Evolutionary conservation across 805 yeast species (phyloP).

Genomic region (Phaffomyces thermotolerans): DNA sequence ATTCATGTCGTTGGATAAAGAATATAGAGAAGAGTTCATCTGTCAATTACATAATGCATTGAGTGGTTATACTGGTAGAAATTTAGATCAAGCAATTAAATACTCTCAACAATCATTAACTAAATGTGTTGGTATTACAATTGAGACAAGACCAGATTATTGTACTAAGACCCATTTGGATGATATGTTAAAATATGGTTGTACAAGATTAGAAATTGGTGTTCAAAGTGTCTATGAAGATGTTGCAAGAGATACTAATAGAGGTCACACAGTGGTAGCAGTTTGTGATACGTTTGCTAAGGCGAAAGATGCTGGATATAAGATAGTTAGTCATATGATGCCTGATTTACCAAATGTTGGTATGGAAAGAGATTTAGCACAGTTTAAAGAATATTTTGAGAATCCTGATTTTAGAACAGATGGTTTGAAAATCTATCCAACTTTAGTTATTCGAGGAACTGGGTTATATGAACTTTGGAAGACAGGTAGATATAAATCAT

Average conservation of each 20-base stretch:
- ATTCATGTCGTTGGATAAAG: constrained; percentile 88
- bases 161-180: constrained; percentile 93
- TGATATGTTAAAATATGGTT: constrained; percentile 94
- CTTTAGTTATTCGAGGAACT: constrained; percentile 94
- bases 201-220: constrained; percentile 94
- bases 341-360: constrained; percentile 98
- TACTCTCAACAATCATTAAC: constrained; percentile 92
- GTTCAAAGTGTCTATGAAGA: constrained; percentile 97
- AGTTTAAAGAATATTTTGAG: constrained; percentile 92
- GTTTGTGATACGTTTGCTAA: constrained; percentile 93
- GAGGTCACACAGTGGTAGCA: constrained; percentile 95
- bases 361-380: constrained; percentile 95
- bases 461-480: constrained; percentile 97
- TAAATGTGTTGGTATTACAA: constrained; percentile 97
- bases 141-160: constrained; percentile 97
- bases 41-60: constrained; percentile 89
- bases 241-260: constrained; percentile 95
- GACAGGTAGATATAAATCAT: constrained; percentile 87
- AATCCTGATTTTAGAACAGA: constrained; percentile 96
- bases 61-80: constrained; percentile 82
- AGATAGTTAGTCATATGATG: constrained; percentile 98
- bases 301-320: constrained; percentile 98
- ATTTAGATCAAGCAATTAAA: constrained; percentile 83
- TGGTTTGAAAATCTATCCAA: constrained; percentile 92
- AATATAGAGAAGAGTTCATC: constrained; percentile 85